Conservation (phyloP, 371 early-diverging fungal species). For the Syncephalis fuscata region DNA sequence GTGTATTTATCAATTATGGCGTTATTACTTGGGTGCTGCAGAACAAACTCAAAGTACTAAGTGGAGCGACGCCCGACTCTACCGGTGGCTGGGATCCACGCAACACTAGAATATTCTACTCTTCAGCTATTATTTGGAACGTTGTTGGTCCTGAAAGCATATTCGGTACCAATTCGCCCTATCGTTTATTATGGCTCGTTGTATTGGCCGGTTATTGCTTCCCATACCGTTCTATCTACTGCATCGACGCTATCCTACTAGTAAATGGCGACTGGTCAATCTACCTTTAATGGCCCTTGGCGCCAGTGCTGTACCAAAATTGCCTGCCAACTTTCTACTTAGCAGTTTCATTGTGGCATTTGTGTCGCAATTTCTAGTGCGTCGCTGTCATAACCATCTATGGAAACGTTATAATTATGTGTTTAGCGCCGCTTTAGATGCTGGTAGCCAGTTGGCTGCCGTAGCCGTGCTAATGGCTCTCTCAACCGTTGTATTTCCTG, state of each 20-base stretch:
- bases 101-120: slow-evolving; percentile 16
- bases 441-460: neutral
- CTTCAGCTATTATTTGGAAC: slow-evolving; percentile 39
- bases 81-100: slow-evolving; percentile 12
- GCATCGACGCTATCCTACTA: no score
- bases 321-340: slow-evolving; percentile 3
- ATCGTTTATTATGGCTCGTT: no score
- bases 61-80: slow-evolving; percentile 11
- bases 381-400: no score
- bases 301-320: slow-evolving; percentile 15
- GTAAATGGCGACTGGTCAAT: no score
- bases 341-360: slow-evolving; percentile 5
- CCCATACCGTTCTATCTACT: no score
- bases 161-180: slow-evolving; percentile 22
- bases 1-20: slow-evolving; percentile 10
- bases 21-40: slow-evolving; percentile 17
- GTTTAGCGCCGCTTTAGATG: neutral
- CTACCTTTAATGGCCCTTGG: slow-evolving; percentile 8
- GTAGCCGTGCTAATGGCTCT: no score
- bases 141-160: slow-evolving; percentile 53
- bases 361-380: no score
- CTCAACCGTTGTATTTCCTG: no score
- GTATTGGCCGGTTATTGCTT: no score
- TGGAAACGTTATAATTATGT: neutral
- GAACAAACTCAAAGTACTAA: slow-evolving; percentile 10